Base-by-base conservation (phyloP, 768 basidiomycete species). In the Xerocomellus chrysenteron region DNA sequence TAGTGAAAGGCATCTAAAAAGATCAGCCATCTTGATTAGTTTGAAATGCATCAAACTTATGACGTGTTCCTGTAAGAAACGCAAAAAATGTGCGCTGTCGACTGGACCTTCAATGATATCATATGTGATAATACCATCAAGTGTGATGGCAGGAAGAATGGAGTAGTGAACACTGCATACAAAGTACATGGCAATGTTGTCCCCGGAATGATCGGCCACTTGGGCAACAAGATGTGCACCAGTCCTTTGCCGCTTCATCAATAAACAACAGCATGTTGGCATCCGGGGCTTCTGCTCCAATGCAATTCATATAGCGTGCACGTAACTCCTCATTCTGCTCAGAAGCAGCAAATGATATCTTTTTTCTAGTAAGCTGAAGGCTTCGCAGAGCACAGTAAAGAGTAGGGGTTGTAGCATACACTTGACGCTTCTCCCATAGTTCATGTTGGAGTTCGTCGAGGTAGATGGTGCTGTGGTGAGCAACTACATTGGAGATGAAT, bases 231-330 rank as follows among this genome's bases (percentile, higher is more conserved):
- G 19, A 42, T 3, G 8, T 56, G 21, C 32, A 9, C 14, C 45
- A 1, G 41, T 69, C 56, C 44, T 56, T 61, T 0, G 54, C 49
- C 9, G 56, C 55, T 37, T 68, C 55, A 37, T 70, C 64, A n/a
- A 51, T n/a, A 49, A 68, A 69, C 14, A 69, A 9, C 2, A 68
- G 53, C 60, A 64, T 65, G 13, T 67, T 47, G 8, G 67, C 39
- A 39, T 63, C 45, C 1, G 47, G 59, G 63, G 16, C 63, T 44
- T 58, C 40, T 0, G 39, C 43, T 7, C 17, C 56, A 35, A 63
- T 58, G 1, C 4, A 13, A 13, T 63, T 63, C 56, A 58, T 63
- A 19, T 57, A 63, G 2, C 12, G 2, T 13, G 58, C 52, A 2
- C 42, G 11, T 14, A 41, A 19, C 12, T 46, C 24, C 7, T 62